Evolutionary conservation across 352 stramenopile species (phyloP), one percentile per base, ranked within the genome.

Genomic region (Phytophthora meadii): DNA sequence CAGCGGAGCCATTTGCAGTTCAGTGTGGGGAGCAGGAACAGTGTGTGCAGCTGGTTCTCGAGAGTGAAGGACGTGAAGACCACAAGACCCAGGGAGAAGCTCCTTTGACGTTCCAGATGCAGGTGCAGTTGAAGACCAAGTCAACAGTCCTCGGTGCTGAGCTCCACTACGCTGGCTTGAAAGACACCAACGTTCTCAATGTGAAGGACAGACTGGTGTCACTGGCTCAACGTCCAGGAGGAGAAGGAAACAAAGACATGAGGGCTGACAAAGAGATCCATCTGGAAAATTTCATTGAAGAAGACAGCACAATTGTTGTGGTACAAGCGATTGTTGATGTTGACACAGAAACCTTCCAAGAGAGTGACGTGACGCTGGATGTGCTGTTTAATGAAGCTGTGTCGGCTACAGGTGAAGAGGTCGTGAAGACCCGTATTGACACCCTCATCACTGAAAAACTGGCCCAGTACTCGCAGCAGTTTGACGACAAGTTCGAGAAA

Each of bases 261-360:
- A 60, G 63, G 3, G 56, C 40, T 0, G 83, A 94, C 36, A 66
- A 65, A 6, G 79, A 92, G 50, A 81, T 92, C 27, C 24, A 58
- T 2, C 64, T 95, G 15, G 77, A 89, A 39, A 87, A 94, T 48
- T 77, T 77, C 28, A 76, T 94, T 36, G 87, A 91, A 19, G 82
- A 91, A 17, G 82, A 71, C 25, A 88, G 73, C 51, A 88, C 86
- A 15, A 34, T 93, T 11, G 53, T 93, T 15, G 74, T 95, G 12
- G 75, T 95, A 7, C 87, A 94, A 53, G 79, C 81, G 15, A 87
- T 86, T 53, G 60, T 91, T 25, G 68, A 85, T 22, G 70, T 76
- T 3, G 75, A 88, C 45, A 51, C 65, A 32, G 60, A 54, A 1
- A 65, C 62, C 17, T 79, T 89, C 28, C 15, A 71, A 10, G 58